Base-by-base conservation (phyloP, 352 stramenopile genomes). In the Pythium monospermum region DNA sequence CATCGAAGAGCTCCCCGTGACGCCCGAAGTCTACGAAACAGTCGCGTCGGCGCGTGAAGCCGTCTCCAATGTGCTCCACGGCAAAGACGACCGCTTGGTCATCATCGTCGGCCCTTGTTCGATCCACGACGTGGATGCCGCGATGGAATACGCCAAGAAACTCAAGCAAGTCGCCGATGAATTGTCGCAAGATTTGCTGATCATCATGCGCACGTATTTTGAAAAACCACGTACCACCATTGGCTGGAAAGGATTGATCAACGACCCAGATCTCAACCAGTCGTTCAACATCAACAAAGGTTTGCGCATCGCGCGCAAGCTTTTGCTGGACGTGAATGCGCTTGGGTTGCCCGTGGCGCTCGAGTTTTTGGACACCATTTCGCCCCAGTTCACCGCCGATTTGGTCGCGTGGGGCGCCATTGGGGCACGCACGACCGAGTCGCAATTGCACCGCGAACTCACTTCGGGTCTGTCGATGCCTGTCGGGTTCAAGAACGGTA, bases 251-350 rank as follows among this genome's bases (percentile, higher is more conserved):
- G 82, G 82, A 6, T 62, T 93, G 30, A 93, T 93, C 57, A 93
- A 93, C 58, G 82, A 93, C 63, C 82, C 82, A 30, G 80, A 93
- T 43, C 70, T 93, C 8, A 56, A 89, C 58, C 76, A 85, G 47
- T 86, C 76, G 15, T 94, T 87, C 59, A 88, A 91, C 44, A 94
- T 94, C 59, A 94, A 94, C 68, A 92, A 94, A 66, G 83, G 83
- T 37, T 78, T 94, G 42, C 75, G 82, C 48, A 69, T 91, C 25
- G 81, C 81, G 19, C 79, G 83, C 50, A 87, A 94, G 69, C 65
- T 94, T 36, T 57, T 94, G 44, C 71, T 91, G 33, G 81, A 92
- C 46, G 69, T 94, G 3, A 94, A 94, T 53, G 44, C 84, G 5
- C 56, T 92, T 28, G 83, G 83, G 6, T 68, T 94, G 0, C 81